Conservation (phyloP, 129 eudicot species). For the Artemisia argyi region DNA sequence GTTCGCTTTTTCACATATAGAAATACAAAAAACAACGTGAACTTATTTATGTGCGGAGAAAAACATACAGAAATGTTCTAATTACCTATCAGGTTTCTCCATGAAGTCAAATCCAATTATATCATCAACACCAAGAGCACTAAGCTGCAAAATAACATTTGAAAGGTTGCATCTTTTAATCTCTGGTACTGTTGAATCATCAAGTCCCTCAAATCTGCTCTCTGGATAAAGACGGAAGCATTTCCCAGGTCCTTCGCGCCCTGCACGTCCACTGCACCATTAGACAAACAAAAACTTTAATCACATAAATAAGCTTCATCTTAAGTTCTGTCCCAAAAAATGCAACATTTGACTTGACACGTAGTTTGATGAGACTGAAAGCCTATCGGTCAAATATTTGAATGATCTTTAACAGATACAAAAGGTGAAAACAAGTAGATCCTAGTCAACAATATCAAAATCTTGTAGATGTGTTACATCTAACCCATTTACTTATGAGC, state of each 20-base stretch:
- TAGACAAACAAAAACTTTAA: constrained; percentile 14
- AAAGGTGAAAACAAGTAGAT: neutral
- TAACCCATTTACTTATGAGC: too few relatives aligned
- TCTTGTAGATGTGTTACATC: too few relatives aligned
- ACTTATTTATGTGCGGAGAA: neutral
- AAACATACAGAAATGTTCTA: neutral
- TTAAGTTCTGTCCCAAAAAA: neutral
- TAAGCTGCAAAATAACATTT: constrained; percentile 85
- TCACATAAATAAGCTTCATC: constrained; percentile 1
- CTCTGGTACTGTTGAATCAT: constrained; percentile 82
- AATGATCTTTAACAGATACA: neutral
- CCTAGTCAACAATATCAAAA: too few relatives aligned
- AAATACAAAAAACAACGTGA: neutral
- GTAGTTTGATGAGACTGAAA: neutral
- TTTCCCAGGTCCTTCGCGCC: constrained; percentile 99
- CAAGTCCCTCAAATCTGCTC: constrained; percentile 67
- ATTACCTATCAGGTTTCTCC: constrained; percentile 89
- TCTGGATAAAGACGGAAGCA: constrained; percentile 95
- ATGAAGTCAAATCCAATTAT: constrained; percentile 87
- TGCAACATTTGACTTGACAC: neutral
- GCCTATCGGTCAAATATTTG: neutral
- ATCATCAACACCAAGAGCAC: constrained; percentile 89
- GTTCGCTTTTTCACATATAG: neutral
- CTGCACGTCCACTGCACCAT: constrained; percentile 92
- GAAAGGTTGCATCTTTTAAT: constrained; percentile 89